Conservation (phyloP, 495 filamentous ascomycete species). For the Thozetella sp. region DNA sequence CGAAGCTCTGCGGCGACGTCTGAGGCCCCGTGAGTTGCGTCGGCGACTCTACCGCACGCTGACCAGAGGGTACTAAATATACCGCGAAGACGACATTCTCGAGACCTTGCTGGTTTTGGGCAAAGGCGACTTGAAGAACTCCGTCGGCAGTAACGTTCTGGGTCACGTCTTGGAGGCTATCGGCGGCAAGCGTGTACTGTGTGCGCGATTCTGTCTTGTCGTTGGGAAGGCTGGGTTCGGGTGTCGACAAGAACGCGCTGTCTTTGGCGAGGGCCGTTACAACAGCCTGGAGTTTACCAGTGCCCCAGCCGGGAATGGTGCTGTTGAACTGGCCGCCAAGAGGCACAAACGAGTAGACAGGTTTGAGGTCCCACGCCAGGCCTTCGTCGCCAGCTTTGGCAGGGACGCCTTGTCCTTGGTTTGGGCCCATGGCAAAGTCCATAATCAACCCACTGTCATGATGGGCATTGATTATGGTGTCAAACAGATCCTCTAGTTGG, state of each 20-base stretch:
- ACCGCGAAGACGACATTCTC: constrained; percentile 1
- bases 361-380: not conserved
- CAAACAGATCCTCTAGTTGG: not conserved
- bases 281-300: not conserved
- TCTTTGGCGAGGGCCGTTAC: not conserved
- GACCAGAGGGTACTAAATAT: not conserved
- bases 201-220: not conserved
- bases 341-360: not conserved
- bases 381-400: not conserved
- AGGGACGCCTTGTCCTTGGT: constrained; percentile 5
- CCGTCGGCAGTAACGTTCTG: not conserved
- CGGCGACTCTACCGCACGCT: not conserved
- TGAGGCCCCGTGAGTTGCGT: constrained; percentile 2
- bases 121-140: not conserved
- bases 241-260: not conserved
- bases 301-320: constrained; percentile 5
- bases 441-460: constrained; percentile 5
- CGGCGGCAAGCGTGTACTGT: constrained; percentile 3
- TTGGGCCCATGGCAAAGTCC: constrained; percentile 8
- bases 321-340: not conserved
- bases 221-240: not conserved
- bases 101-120: not conserved
- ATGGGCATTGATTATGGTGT: constrained; percentile 2
- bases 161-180: constrained; percentile 3
- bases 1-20: not conserved